phyloP scores from a whole-genome alignment of 257 asterid genomes.

The Solanum tacnaense region DNA sequence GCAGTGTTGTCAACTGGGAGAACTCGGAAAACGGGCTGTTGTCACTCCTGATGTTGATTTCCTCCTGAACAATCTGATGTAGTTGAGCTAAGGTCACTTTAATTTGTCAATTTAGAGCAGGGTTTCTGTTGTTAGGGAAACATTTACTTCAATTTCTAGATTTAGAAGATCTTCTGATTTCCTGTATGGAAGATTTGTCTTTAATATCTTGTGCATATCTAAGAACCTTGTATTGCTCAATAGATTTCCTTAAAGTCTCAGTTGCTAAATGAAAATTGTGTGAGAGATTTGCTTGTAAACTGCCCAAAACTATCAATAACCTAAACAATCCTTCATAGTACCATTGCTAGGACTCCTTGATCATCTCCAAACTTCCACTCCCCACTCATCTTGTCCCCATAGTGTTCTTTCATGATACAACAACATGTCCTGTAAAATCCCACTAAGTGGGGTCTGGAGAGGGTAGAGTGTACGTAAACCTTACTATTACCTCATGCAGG shows the following conservation, averaged over 20 bases:
- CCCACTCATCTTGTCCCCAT: neutral
- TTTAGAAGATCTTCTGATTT: neutral
- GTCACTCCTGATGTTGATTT: conserved; percentile 48
- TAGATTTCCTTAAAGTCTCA: neutral
- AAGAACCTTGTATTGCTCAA: neutral
- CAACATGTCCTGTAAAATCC: neutral
- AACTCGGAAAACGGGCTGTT: conserved; percentile 24
- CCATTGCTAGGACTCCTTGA: neutral
- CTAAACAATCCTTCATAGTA: too few relatives aligned
- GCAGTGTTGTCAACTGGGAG: conserved; percentile 39
- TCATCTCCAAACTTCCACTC: neutral
- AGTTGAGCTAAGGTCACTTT: neutral
- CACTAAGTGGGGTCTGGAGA: too few relatives aligned
- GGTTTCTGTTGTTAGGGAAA: neutral
- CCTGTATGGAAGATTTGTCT: neutral
- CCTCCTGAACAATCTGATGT: conserved; percentile 9
- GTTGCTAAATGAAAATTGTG: neutral
- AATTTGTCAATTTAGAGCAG: neutral
- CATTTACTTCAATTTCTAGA: neutral
- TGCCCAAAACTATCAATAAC: neutral
- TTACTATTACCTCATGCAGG: neutral
- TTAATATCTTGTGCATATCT: neutral
- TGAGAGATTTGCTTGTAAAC: neutral
- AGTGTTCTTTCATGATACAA: neutral
- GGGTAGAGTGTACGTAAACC: neutral